Evolutionary conservation across 2,329 filamentous ascomycete genomes (phyloP), one percentile per base, ranked within the genome.

Genomic region (Coniochaeta prunicola): DNA sequence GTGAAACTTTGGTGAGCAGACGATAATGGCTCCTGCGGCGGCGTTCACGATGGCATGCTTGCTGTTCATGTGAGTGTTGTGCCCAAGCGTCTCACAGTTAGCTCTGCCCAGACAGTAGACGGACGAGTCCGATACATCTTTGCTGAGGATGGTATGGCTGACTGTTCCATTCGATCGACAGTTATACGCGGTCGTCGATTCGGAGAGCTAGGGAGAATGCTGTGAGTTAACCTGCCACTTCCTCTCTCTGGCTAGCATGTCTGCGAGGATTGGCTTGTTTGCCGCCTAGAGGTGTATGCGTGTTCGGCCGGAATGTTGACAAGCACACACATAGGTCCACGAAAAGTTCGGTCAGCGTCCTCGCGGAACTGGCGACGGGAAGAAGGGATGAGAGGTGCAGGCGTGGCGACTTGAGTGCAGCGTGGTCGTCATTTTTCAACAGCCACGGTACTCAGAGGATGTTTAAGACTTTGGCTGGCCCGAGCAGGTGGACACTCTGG

Each of bases 1-100:
- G 13, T 5, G 21, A 15, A 26, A n/a, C n/a, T n/a, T n/a, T n/a
- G n/a, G n/a, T n/a, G n/a, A n/a, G 36, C 17, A 59, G 57, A 59
- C 57, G n/a, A 42, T 59, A 38, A 48, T 56, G 36, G 53, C 57
- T 10, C 57, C 57, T 2, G 28, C 53, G 17, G 57, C 57, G 1
- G 57, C 57, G 2, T 59, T 59, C 24, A 59, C 57, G 17, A 59
- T 59, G 57, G 57, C 57, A 9, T 59, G 57, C 28, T 26, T 59
- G 10, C 57, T 59, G 13, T 59, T 59, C 28, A 21, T 53, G 57
- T 59, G 54, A 54, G 56, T 21, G 54, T 1, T 59, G 63, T n/a
- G 36, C 17, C 9, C 19, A n/a, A n/a, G 33, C 36, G 36, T 38
- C 19, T 38, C 36, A n/a, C n/a, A n/a, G n/a, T n/a, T n/a, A n/a